Evolutionary conservation across 2,329 filamentous ascomycete genomes (phyloP), one percentile per base, ranked within the genome.

Genomic region (Furcasterigmium sp.): DNA sequence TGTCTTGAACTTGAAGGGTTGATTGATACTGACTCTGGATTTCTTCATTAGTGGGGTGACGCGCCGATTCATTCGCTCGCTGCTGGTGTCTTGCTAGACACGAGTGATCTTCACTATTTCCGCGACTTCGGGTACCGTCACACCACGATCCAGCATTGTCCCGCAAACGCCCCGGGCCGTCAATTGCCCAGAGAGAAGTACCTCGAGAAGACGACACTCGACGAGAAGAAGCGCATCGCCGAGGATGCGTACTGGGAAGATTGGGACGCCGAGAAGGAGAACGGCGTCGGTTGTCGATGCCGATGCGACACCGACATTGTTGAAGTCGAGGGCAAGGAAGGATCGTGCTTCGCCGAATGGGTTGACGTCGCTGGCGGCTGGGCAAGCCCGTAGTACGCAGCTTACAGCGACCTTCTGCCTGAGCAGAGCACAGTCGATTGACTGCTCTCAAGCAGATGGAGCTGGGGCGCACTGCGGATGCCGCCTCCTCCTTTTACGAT

Each of bases 111-210:
- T 47, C 93, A 98, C 68, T 98, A 98, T 70, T 98, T 98, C 83
- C 89, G 93, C 55, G 93, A 98, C 64, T 91, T 97, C 67, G 93
- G 93, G 43, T 98, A 98, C 70, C 82, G 93, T 59, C 93, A 98
- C 67, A 98, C 93, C 7, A 98, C 93, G 4, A 98, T 98, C 59
- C 91, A 97, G 68, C 93, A 98, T 66, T 98, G 93, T 58, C 93
- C 93, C 2, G 90, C 91, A 43, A 98, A 98, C 60, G 93, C 93
- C 3, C 93, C 91, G 0, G 83, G 85, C 11, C 83, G 87, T 38
- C 93, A 98, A 66, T 76, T 95, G 35, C 80, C 85, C 4, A 81
- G 89, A 45, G 76, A 82, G 41, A 89, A 88, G 1, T 96, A 75
- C 61, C 79, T 95, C 14, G 90, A 96, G 64, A 80, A 69, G 70